Percentiles rank a stretch among this genome's conserved stretches.
These are phyloP conservation scores for Clavispora fructus DNA, from an alignment of 805 yeast species.

Conservation along the genomic window DNA sequence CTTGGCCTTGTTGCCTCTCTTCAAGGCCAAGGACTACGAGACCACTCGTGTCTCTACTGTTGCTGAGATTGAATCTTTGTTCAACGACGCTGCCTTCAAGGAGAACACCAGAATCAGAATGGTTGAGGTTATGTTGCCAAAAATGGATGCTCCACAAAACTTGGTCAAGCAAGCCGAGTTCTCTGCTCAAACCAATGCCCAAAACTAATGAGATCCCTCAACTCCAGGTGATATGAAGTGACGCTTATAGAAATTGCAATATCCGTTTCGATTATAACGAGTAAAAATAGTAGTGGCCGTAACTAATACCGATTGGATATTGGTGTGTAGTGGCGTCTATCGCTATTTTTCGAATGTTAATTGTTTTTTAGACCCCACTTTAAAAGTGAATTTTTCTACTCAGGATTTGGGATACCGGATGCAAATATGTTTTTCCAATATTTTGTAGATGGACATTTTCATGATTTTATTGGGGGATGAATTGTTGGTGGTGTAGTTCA, in stretches of 20 bases:
- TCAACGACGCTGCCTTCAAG: constrained; percentile 23
- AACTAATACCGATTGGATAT: too few species aligned
- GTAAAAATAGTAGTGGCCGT: too few species aligned
- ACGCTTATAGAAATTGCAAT: not conserved
- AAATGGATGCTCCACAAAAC: constrained; percentile 34
- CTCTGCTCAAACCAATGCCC: constrained; percentile 23
- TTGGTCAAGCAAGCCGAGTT: constrained; percentile 33
- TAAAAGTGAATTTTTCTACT: too few species aligned
- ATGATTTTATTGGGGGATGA: too few species aligned
- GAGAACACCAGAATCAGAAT: constrained; percentile 28
- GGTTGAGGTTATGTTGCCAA: constrained; percentile 32
- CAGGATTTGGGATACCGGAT: too few species aligned
- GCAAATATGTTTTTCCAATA: too few species aligned
- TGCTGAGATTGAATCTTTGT: constrained; percentile 22
- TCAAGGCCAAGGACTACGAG: constrained; percentile 28
- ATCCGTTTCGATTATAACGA: not conserved
- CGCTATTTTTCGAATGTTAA: too few species aligned
- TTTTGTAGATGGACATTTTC: too few species aligned
- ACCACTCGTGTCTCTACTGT: constrained; percentile 20
- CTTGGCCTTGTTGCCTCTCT: constrained; percentile 26
- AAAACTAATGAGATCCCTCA: constrained; percentile 3
- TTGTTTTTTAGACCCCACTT: too few species aligned
- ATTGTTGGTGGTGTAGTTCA: too few species aligned
- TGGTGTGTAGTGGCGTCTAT: too few species aligned
- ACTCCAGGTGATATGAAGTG: not conserved